Conservation (phyloP, 2,329 filamentous ascomycete species). For the Aspergillus hiratsukae region DNA sequence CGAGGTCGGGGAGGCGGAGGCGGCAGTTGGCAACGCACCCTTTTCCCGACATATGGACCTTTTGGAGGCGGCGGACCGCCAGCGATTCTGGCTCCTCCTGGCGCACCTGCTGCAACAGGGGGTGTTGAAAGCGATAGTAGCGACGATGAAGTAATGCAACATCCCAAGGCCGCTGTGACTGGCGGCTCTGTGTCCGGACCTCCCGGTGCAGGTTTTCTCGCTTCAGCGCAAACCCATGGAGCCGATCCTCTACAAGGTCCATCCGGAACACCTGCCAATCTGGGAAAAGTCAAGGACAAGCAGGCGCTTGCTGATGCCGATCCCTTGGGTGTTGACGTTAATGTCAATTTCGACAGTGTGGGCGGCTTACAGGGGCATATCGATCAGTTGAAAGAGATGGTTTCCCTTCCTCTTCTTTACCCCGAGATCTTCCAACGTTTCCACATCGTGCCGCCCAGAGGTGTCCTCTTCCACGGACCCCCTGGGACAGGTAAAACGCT, state of each 20-base stretch:
- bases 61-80: conserved; percentile 77
- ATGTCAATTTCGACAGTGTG: conserved; percentile 89
- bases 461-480: conserved; percentile 93
- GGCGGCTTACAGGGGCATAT: conserved; percentile 91
- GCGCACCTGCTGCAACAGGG: conserved; percentile 63
- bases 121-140: conserved; percentile 93
- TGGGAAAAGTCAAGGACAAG: conserved; percentile 90
- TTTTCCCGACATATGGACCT: conserved; percentile 87
- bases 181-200: conserved; percentile 57
- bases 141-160: conserved; percentile 77
- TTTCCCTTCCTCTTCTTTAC: conserved; percentile 87
- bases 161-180: conserved; percentile 57
- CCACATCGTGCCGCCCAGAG: conserved; percentile 87
- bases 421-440: conserved; percentile 90
- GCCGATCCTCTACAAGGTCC: conserved; percentile 52
- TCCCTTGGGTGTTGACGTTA: conserved; percentile 86
- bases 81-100: conserved; percentile 69
- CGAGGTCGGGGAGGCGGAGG: conserved; percentile 60
- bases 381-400: conserved; percentile 98
- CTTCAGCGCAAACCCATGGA: conserved; percentile 52
- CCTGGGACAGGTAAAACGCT: conserved; percentile 97
- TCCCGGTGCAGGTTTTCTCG: conserved; percentile 51
- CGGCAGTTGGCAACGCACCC: conserved; percentile 65
- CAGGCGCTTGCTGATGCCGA: conserved; percentile 91
- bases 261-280: conserved; percentile 67